Base-by-base conservation (phyloP, 768 basidiomycete species). In the Polyporus arcularius region DNA sequence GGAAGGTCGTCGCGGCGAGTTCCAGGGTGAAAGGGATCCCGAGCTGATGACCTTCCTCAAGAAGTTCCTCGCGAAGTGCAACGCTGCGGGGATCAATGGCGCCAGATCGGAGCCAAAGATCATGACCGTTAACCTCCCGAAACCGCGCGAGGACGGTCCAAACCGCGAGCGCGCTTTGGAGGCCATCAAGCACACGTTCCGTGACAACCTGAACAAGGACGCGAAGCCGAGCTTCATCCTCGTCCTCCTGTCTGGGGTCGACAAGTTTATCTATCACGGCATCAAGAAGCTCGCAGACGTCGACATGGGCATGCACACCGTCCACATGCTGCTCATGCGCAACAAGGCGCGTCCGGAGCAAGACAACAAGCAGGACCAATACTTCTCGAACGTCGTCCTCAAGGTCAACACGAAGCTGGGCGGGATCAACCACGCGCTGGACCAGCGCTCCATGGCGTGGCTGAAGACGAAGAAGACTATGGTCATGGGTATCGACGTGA, bases 361-460 rank as follows among this genome's bases (percentile, higher is more conserved):
- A 15, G 67, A 73, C 14, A 80, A 65, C 53, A 85, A 84, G 63
- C 89, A 90, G 66, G 86, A 89, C 58, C 90, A 92, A 64, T 94
- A 94, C 69, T 82, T 92, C 56, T 89, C 91, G 10, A 94, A 92
- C 62, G 84, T 92, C 39, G 88, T 89, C 0, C 73, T 94, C 57
- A 94, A 94, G 67, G 81, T 91, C 8, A 94, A 94, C 66, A 85
- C 85, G 38, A 94, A 94, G 72, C 83, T 93, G 1, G 90, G 90
- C 4, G 92, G 92, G 0, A 75, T 88, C 21, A 94, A 94, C 65
- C 92, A 94, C 72, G 62, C 80, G 52, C 74, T 92, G 10, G 86
- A 87, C 38, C 70, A 76, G 0, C 66, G 60, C 1, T 81, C 83
- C 1, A 83, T 87, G 80, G 66, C 61, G 40, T 93, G 90, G 90